Conservation (phyloP, 1,284 basidiomycete species). For the Puccinia triticina region DNA sequence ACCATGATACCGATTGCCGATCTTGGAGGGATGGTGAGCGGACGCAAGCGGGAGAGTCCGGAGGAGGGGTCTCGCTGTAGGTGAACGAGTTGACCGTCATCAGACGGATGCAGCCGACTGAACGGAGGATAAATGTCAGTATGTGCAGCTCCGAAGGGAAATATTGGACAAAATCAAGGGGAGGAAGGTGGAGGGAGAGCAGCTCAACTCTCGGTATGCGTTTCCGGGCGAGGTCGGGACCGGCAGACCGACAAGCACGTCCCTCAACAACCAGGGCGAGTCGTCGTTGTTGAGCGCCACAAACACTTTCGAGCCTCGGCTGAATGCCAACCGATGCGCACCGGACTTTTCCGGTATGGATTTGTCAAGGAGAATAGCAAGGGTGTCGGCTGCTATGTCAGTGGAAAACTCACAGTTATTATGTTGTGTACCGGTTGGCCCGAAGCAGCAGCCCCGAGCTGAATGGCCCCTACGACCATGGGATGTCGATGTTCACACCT, state of each 20-base stretch:
- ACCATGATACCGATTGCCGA: slow-evolving; percentile 35
- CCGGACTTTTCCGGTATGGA: slow-evolving; percentile 12
- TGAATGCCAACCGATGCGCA: slow-evolving; percentile 20
- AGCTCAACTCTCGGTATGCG: slow-evolving; percentile 12
- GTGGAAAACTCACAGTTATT: slow-evolving; percentile 31
- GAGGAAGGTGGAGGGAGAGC: not conserved
- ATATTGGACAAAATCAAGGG: not conserved
- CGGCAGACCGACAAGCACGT: slow-evolving; percentile 11
- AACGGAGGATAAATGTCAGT: not conserved
- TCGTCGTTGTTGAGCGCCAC: slow-evolving; percentile 42
- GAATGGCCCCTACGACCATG: slow-evolving; percentile 37
- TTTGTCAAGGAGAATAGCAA: not conserved
- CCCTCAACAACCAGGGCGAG: slow-evolving; percentile 2
- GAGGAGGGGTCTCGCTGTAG: not conserved
- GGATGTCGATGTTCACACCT: slow-evolving; percentile 46
- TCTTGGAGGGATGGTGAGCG: not conserved
- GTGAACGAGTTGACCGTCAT: not conserved
- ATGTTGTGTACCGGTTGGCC: slow-evolving; percentile 34
- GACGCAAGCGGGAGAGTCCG: not conserved
- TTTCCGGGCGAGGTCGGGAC: not conserved
- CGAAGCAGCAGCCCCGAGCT: slow-evolving; percentile 11
- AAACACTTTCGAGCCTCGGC: slow-evolving; percentile 38
- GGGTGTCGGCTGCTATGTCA: too few species aligned
- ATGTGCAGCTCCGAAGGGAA: not conserved
- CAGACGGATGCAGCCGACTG: not conserved